Conservation (phyloP, 163 green algal species). For the Chlamydomonas reinhardtii region DNA sequence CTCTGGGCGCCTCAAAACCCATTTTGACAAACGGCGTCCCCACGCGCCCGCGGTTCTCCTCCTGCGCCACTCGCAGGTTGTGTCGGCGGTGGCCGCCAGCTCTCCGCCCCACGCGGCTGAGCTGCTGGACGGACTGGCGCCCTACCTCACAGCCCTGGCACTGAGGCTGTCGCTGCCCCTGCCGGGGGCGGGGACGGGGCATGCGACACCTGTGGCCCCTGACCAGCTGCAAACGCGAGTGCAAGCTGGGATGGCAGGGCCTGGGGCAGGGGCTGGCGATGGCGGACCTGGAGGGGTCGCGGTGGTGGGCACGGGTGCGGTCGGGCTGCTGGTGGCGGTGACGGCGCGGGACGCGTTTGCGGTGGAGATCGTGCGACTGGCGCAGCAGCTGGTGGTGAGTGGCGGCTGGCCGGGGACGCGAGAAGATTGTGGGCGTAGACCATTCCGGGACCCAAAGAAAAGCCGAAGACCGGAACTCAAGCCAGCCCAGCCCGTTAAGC, state of each 20-base stretch:
- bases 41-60: too few relatives aligned
- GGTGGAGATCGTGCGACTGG: neutral
- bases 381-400: neutral
- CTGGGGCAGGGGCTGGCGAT: neutral
- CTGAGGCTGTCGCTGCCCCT: conserved; percentile 2
- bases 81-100: neutral
- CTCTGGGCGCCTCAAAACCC: too few relatives aligned
- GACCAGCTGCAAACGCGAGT: neutral
- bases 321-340: neutral
- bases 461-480: too few relatives aligned
- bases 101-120: conserved; percentile 29
- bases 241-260: neutral
- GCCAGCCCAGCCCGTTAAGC: too few relatives aligned
- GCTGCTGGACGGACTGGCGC: conserved; percentile 27
- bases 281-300: neutral
- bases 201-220: too few relatives aligned
- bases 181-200: too few relatives aligned
- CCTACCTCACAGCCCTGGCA: conserved; percentile 8
- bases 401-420: too few relatives aligned
- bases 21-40: too few relatives aligned
- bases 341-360: conserved; percentile 10
- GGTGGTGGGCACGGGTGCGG: too few relatives aligned
- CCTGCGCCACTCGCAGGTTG: too few relatives aligned
- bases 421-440: too few relatives aligned
- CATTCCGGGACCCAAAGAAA: too few relatives aligned